phyloP scores from a whole-genome alignment of 495 filamentous ascomycete genomes.

The Tuber indicum region DNA sequence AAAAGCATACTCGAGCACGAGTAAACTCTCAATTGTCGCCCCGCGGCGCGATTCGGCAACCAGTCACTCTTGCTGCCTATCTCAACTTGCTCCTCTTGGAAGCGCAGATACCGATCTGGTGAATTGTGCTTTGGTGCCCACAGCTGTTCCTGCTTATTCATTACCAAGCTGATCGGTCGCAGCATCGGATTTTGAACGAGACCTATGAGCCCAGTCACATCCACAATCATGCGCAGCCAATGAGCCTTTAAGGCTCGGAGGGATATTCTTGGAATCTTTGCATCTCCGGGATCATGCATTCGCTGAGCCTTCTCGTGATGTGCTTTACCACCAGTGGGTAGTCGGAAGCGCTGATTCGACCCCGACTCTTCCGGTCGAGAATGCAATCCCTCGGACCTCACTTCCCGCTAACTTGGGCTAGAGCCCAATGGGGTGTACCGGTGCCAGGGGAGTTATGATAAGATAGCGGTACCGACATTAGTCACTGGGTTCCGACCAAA shows the following conservation, averaged over 20 bases:
- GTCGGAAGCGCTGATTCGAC: background rate
- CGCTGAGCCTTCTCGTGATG: background rate
- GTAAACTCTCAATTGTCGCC: background rate
- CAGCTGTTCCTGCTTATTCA: background rate
- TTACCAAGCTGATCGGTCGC: background rate
- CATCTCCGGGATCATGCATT: background rate
- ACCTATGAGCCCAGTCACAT: background rate
- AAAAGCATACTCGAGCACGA: background rate
- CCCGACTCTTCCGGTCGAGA: background rate
- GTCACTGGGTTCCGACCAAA: background rate
- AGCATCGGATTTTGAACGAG: background rate
- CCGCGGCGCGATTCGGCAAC: background rate
- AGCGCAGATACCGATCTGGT: background rate
- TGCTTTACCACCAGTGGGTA: background rate
- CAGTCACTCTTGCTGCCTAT: background rate
- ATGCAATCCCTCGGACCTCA: background rate
- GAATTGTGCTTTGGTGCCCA: background rate
- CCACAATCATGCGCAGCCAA: background rate
- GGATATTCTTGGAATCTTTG: background rate
- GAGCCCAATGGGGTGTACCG: background rate
- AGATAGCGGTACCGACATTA: background rate
- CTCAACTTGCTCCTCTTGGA: background rate
- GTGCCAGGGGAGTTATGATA: background rate
- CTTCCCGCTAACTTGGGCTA: background rate
- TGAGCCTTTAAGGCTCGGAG: background rate